Evolutionary conservation across 768 basidiomycete genomes (phyloP), one percentile per base, ranked within the genome.

Genomic region (Boletus rubroflammeus): DNA sequence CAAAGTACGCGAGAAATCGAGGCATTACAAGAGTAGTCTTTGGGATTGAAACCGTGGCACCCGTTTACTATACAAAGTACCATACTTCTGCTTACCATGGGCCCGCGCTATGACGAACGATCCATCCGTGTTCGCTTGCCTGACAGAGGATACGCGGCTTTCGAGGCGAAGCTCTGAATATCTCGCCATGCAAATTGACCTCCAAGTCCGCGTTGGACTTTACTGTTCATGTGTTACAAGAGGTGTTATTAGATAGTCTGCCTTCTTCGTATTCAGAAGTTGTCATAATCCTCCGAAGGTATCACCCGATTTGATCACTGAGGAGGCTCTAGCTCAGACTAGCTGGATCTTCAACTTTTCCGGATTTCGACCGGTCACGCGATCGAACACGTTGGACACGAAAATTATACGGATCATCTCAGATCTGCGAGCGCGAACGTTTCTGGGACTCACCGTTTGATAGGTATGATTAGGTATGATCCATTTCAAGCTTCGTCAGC

Each of bases 1-100:
- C 78, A 69, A 35, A 86, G 82, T 62, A 76, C 74, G 29, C 67
- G 73, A 14, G 86, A 87, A 59, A 87, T 90, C 19, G 77, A 87
- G 61, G 76, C 79, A 3, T 56, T 91, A 52, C 82, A 84, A 63
- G 88, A 90, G 57, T 89, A 56, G 54, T 29, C 13, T n/a, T 10
- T n/a, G 25, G 50, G 19, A 8, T 41, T 13, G 19, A 15, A 17
- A 15, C 11, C 13, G 11, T 10, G 42, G 25, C 21, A 25, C 9
- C 23, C 3, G 9, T 31, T 7, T 9, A 3, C 10, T 5, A 17
- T 11, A 25, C 10, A 2, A 51, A 29, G 19, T 28, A 43, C 11
- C 29, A 5, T 14, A 36, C 36, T 31, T 17, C 17, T 31, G 31
- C 28, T 13, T 19, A 5, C 28, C n/a, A 14, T 26, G 8, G 42